These are phyloP conservation scores for Amesomyces nigricolor DNA, from an alignment of 2,329 filamentous ascomycete genomes.

Conservation along the genomic window DNA sequence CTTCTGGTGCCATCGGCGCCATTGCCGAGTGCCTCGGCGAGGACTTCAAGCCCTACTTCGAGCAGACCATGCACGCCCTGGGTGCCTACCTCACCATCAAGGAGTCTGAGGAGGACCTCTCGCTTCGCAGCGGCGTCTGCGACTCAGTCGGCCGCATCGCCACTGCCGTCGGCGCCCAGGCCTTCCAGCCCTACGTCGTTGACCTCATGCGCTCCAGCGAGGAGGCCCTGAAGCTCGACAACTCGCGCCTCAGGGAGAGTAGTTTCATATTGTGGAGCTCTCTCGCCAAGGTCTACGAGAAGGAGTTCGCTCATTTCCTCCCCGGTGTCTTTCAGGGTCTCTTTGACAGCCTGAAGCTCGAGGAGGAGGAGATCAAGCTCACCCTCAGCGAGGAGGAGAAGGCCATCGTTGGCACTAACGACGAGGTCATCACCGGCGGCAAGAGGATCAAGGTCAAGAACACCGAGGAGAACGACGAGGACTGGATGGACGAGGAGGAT, in stretches of 20 bases:
- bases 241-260: conserved; percentile 87
- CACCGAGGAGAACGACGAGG: conserved; percentile 51
- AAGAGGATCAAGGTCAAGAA: conserved; percentile 77
- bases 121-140: conserved; percentile 81
- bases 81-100: conserved; percentile 80
- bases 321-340: conserved; percentile 73
- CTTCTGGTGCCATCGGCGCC: conserved; percentile 83
- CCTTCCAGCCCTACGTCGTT: conserved; percentile 86
- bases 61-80: conserved; percentile 83
- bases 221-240: conserved; percentile 81
- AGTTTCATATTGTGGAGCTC: conserved; percentile 97
- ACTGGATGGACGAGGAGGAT: conserved; percentile 54
- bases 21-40: conserved; percentile 80
- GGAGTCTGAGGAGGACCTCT: conserved; percentile 81
- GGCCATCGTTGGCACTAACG: conserved; percentile 59
- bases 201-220: conserved; percentile 89
- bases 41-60: conserved; percentile 86
- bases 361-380: conserved; percentile 80
- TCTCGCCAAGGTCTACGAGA: conserved; percentile 87
- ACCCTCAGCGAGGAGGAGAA: conserved; percentile 68
- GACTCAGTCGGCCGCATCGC: conserved; percentile 94
- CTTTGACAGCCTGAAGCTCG: conserved; percentile 77
- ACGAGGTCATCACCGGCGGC: conserved; percentile 71
- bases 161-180: conserved; percentile 73
- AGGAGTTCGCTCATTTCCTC: conserved; percentile 74